A percentile compares a stretch with the other conserved stretches of the same genome.
Conservation (phyloP, 1,284 basidiomycete genomes). For the Leccinum angustisporum region DNA sequence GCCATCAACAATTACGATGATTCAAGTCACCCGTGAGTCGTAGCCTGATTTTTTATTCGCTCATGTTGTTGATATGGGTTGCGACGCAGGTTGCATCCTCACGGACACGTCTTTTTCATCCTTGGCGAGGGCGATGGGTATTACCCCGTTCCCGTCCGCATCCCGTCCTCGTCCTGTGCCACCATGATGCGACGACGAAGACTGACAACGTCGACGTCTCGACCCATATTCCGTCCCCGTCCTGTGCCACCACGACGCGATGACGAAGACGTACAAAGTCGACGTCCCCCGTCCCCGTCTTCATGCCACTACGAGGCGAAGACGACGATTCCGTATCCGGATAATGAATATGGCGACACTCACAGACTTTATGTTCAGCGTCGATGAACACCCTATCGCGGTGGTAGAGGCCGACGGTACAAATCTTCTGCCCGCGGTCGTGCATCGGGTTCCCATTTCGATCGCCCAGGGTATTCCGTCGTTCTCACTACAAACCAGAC, state of each 20-base stretch:
- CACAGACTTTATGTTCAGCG: conserved; percentile 34
- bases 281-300: too few relatives aligned
- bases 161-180: too few relatives aligned
- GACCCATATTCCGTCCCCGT: too few relatives aligned
- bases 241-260: too few relatives aligned
- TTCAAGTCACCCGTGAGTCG: conserved; percentile 33
- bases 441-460: conserved; percentile 33
- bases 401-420: conserved; percentile 35
- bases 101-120: conserved; percentile 32
- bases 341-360: conserved; percentile 35
- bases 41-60: not conserved
- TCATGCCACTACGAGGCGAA: too few relatives aligned
- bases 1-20: conserved; percentile 30
- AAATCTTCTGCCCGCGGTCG: conserved; percentile 26
- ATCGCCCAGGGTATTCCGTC: conserved; percentile 34
- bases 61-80: not conserved
- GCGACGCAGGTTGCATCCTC: conserved; percentile 31
- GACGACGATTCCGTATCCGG: conserved; percentile 26
- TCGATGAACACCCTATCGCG: conserved; percentile 29
- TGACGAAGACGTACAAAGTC: too few relatives aligned
- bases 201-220: too few relatives aligned
- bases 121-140: conserved; percentile 28
- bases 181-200: too few relatives aligned
- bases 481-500: conserved; percentile 35
- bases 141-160: conserved; percentile 10